Evolutionary conservation across 805 yeast genomes (phyloP).

Genomic region (Pichia gijzeniarum): DNA sequence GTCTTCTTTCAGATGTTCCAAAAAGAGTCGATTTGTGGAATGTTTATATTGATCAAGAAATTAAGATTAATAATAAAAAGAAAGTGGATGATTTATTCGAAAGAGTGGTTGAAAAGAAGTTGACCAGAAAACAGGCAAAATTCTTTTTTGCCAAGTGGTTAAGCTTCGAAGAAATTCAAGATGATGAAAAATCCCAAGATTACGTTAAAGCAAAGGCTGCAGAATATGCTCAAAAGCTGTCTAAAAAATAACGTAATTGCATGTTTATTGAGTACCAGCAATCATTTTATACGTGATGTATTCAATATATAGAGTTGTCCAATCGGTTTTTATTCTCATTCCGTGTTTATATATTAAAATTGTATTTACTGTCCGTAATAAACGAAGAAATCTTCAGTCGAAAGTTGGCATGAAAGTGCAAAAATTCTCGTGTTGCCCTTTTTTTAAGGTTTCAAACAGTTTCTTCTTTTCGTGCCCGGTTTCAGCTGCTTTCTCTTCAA

Average conservation of each 20-base stretch:
- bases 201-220: constrained; percentile 88
- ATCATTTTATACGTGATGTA: background rate
- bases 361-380: too few species aligned
- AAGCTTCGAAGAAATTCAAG: constrained; percentile 61
- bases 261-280: background rate
- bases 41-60: constrained; percentile 90
- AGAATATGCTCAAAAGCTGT: constrained; percentile 43
- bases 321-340: background rate
- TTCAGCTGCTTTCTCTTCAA: too few species aligned
- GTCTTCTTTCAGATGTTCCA: constrained; percentile 81
- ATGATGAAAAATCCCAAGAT: constrained; percentile 65
- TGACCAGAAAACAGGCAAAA: constrained; percentile 85
- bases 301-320: background rate
- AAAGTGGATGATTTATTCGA: constrained; percentile 78
- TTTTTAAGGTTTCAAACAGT: too few species aligned
- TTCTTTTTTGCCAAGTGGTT: constrained; percentile 94
- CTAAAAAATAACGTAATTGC: constrained; percentile 13
- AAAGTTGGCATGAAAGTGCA: too few species aligned
- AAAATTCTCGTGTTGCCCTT: too few species aligned
- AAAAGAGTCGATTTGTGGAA: constrained; percentile 93
- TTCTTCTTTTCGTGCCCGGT: too few species aligned
- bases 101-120: constrained; percentile 60
- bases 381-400: too few species aligned
- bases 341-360: too few species aligned
- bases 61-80: constrained; percentile 58